These are phyloP conservation scores for Pneumocystis carinii DNA, from an alignment of 1,139 yeast genomes.

Conservation along the genomic window DNA sequence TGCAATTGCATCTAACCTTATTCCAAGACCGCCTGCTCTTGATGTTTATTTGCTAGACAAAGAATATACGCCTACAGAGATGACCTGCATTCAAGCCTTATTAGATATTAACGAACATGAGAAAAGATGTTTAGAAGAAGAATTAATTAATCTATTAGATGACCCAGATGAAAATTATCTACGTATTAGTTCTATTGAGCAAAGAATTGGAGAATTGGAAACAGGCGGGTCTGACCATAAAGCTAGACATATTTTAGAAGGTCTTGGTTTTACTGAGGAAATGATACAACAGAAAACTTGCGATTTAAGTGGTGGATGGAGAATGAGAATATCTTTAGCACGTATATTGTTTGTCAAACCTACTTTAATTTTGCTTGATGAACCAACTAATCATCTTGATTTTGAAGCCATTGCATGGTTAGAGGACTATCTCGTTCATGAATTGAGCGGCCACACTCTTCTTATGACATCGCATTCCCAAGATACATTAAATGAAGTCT, in stretches of 20 bases:
- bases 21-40: constrained; percentile 80
- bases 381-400: constrained; percentile 98
- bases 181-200: constrained; percentile 11
- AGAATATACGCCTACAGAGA: constrained; percentile 91
- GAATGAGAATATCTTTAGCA: constrained; percentile 79
- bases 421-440: constrained; percentile 76
- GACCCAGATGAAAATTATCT: constrained; percentile 14
- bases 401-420: constrained; percentile 99
- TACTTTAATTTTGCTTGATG: constrained; percentile 74
- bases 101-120: constrained; percentile 92
- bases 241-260: constrained; percentile 66
- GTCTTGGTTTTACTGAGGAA: constrained; percentile 83
- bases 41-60: constrained; percentile 89
- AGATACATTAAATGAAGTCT: constrained; percentile 98
- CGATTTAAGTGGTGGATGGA: constrained; percentile 99
- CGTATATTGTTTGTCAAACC: constrained; percentile 78
- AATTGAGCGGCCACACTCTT: constrained; percentile 25
- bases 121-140: constrained; percentile 85
- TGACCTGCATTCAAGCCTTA: constrained; percentile 86
- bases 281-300: constrained; percentile 83
- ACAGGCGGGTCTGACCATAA: constrained; percentile 10
- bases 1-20: constrained; percentile 89
- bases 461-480: constrained; percentile 94
- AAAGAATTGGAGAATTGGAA: constrained; percentile 11
- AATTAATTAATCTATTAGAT: constrained; percentile 47